Base-by-base conservation (phyloP, 1,139 yeast species). In the Debaryomycetaceae sp. region DNA sequence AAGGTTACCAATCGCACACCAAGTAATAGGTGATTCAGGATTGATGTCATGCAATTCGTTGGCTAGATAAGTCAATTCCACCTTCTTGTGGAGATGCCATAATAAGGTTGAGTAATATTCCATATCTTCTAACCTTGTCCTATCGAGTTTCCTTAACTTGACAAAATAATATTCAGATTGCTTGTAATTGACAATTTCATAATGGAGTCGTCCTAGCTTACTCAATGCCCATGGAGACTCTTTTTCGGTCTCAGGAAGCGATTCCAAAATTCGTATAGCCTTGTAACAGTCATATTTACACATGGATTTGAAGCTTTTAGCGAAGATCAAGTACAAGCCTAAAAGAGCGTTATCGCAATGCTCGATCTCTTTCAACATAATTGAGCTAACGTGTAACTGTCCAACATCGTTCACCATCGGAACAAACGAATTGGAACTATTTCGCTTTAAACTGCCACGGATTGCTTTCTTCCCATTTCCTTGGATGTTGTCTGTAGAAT, bases 1-100 rank as follows among this genome's bases (percentile, higher is more conserved):
- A 41, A 93, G 77, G 61, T 95, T 93, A 2, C 99, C 99, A 43
- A 90, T 73, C 0, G 87, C 84, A 56, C 95, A 87, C 99, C 99
- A 93, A 0, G 97, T 85, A 49, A 89, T 85, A 3, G 97, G 86
- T 6, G 84, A 72, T 27, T 75, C 66, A 9, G 85, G 72, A 54
- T 83, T 82, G 27, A 85, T 68, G 50, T 83, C 89, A 52, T 86
- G 75, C 38, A 90, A 68, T 54, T 90, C 97, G 57, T 87, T 89
- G 5, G 97, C 88, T 47, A 95, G 70, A 57, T 77, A 83, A 22
- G 95, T 84, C 42, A 93, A 71, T 46, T 85, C 93, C n/a, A 82
- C 80, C 47, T 87, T 91, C 54, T 85, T 85, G 48, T 87, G 90
- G 44, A 90, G 68, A 66, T 93, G 99, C 99, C 99, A 93, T 47